Base-by-base conservation (phyloP, 2,329 filamentous ascomycete species). In the Nigrospora oryzae region DNA sequence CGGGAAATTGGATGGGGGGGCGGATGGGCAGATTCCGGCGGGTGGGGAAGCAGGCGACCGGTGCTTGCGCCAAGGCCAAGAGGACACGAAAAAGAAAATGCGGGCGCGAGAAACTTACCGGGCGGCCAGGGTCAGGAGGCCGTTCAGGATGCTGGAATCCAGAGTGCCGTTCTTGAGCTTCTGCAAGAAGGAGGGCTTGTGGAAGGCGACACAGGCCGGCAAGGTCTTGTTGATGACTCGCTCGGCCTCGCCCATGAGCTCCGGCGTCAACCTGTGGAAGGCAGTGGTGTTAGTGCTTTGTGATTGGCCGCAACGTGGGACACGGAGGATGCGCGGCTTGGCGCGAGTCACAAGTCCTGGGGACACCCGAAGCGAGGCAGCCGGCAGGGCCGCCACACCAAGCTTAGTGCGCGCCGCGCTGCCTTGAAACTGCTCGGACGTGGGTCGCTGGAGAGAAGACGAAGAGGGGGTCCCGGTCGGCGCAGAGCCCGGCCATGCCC, bases 151-250 rank as follows among this genome's bases (percentile, higher is more conserved):
- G 40, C 73, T 74, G 30, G 71, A 64, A 46, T 81, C 77, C 32
- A 81, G 67, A 3, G 69, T 68, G 17, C 66, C 70, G 53, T 68
- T 75, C 65, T 79, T 80, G 42, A 81, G 67, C 57, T 79, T 77
- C 61, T 78, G 74, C 32, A 81, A 59, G 60, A 80, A 80, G 3
- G 76, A 76, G 8, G 77, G 76, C 63, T 79, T 80, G 65, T 81
- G 77, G 57, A 81, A 81, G 55, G 76, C 77, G 36, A 81, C 75
- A 56, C 75, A 80, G 49, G 77, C 75, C 35, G 77, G 77, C 53
- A 80, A 70, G 13, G 75, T 78, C 66, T 78, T 80, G 54, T 70
- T 73, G 54, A 81, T 73, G 56, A 80, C 75, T 46, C 76, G 70
- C 62, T 81, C 77, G 59, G 75, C 79, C 63, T 81, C 77, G 51